Base-by-base conservation (phyloP, 192 early-diverging fungal species). In the Coemansia sp. region DNA sequence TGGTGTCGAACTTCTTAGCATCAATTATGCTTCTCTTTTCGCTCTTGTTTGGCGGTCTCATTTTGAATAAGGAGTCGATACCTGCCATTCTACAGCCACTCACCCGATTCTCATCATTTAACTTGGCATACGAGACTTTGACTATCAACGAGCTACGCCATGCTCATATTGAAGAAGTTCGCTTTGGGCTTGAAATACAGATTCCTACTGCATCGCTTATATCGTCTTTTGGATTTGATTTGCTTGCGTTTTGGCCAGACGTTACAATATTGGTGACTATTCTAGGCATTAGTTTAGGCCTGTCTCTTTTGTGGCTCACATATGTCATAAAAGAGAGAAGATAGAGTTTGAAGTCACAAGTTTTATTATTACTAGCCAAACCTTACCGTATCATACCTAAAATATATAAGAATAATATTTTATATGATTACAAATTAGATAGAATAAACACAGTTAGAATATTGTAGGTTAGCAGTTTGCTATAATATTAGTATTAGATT, bases 71-170 rank as follows among this genome's bases (percentile, higher is more conserved):
- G 79, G 91, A 91, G 51, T 88, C 92, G 0, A 91, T 93, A 41
- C 87, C 91, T 4, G 79, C 85, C 0, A 85, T 87, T 63, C 68
- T 92, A 8, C 86, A 93, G 65, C 67, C 87, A 10, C 64, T 93
- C 5, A 70, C 70, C 38, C 74, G 70, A 4, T 42, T 75, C 2
- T 94, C 93, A 16, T 93, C 94, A 65, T 98, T 95, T 73, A 95
- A 98, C 60, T 87, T 90, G 74, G 95, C 91, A 7, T 88, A 95
- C 56, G 95, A 98, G 64, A 93, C 95, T 0, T 65, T 98, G 38
- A 77, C 95, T 25, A 94, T 94, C 40, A 98, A 96, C 72, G 95
- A 98, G 75, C 85, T 98, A 14, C 85, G 90, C 1, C 87, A 92
- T 46, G 77, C 95, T 42, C 89, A 89, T 57, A 74, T 95, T 8